phyloP scores from a whole-genome alignment of 345 rosid genomes.

The Eucalyptus pumila region DNA sequence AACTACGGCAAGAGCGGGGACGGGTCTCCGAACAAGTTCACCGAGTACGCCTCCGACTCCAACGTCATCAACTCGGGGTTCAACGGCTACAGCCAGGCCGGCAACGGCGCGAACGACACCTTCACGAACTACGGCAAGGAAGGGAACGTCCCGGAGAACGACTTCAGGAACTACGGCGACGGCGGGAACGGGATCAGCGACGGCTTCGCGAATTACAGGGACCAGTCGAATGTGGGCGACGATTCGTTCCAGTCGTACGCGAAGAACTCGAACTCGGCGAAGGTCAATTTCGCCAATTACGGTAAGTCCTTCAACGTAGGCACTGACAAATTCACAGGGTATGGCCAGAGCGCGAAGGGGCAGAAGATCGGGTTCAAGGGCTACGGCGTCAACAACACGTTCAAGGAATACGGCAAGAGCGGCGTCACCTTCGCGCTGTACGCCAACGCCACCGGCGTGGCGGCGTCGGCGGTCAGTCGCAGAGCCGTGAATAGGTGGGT shows the following conservation, averaged over 20 bases:
- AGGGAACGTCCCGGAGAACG: conserved; percentile 30
- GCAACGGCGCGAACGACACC: conserved; percentile 10
- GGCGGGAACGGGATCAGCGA: not conserved
- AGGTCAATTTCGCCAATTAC: conserved; percentile 11
- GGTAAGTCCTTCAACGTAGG: conserved; percentile 15
- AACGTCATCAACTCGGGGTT: conserved; percentile 27
- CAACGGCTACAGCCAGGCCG: conserved; percentile 20
- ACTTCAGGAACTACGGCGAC: not conserved
- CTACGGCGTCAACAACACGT: conserved; percentile 9
- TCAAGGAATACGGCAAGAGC: conserved; percentile 6
- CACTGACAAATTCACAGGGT: conserved; percentile 13
- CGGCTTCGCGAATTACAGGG: conserved; percentile 9
- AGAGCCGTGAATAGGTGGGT: conserved; percentile 7
- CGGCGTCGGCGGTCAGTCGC: not conserved
- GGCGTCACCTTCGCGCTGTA: not conserved
- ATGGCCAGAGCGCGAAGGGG: conserved; percentile 11
- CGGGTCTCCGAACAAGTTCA: conserved; percentile 11
- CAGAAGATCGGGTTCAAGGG: conserved; percentile 5
- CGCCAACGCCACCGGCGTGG: not conserved
- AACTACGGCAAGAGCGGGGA: conserved; percentile 28
- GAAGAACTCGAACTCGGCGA: conserved; percentile 8
- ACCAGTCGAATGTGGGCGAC: conserved; percentile 6
- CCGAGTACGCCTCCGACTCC: conserved; percentile 13
- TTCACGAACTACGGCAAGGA: conserved; percentile 22
- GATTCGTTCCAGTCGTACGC: conserved; percentile 19